phyloP scores from a whole-genome alignment of 2,329 filamentous ascomycete species.

The Cladosporium sp. region DNA sequence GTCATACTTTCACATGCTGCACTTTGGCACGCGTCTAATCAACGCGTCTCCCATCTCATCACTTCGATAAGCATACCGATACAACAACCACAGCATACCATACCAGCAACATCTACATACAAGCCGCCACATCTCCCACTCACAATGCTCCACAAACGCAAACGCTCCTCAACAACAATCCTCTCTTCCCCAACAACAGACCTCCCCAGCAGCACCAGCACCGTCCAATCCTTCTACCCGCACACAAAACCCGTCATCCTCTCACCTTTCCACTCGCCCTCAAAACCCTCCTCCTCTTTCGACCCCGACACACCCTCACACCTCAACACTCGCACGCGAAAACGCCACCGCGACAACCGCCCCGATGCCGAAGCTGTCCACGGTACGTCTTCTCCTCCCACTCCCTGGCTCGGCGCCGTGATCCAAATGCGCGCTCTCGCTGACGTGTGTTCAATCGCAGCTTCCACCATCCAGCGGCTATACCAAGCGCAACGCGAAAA shows the following conservation, averaged over 20 bases:
- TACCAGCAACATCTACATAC: background rate
- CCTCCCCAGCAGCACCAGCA: conserved; percentile 38
- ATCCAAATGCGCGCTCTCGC: conserved; percentile 25
- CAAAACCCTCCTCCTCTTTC: conserved; percentile 22
- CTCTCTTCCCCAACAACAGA: conserved; percentile 48
- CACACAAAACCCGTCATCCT: conserved; percentile 32
- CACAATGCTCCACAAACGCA: conserved; percentile 60
- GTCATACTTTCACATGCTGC: background rate
- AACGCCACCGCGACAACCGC: conserved; percentile 60
- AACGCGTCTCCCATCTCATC: background rate
- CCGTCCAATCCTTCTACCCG: conserved; percentile 35
- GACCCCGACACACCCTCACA: conserved; percentile 36
- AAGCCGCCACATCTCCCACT: background rate
- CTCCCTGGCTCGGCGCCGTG: conserved; percentile 23
- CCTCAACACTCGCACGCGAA: conserved; percentile 60
- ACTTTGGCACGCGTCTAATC: background rate
- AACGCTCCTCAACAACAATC: conserved; percentile 49
- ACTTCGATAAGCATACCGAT: background rate
- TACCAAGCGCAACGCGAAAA: conserved; percentile 44
- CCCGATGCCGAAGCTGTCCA: conserved; percentile 59
- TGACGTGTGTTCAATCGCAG: conserved; percentile 36
- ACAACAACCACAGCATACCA: background rate
- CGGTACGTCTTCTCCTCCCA: conserved; percentile 40
- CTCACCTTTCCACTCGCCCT: background rate
- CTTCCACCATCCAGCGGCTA: conserved; percentile 49